Evolutionary conservation across 139 green algal species (phyloP).

Genomic region (Chlorella ohadii): DNA sequence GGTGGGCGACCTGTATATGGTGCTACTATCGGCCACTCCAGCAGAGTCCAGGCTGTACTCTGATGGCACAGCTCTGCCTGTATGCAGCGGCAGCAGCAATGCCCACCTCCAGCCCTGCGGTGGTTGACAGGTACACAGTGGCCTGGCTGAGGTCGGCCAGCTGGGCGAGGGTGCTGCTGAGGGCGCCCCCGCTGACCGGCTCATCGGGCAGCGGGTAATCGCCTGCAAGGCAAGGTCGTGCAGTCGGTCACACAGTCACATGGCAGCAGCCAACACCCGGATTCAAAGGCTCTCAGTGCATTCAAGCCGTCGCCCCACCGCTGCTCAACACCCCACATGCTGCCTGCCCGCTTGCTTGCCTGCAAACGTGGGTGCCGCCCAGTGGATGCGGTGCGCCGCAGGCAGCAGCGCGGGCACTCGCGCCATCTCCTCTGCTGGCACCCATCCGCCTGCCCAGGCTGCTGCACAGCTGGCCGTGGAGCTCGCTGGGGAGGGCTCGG

Average conservation of each 20-base stretch:
- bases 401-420: slow-evolving; percentile 39
- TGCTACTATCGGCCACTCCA: too few species aligned
- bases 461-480: slow-evolving; percentile 28
- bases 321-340: too few species aligned
- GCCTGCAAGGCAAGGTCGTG: background rate
- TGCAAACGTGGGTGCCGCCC: slow-evolving; percentile 33
- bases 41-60: too few species aligned
- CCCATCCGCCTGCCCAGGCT: background rate
- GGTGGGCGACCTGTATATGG: too few species aligned
- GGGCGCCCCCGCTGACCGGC: too few species aligned
- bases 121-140: slow-evolving; percentile 13
- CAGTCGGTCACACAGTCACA: too few species aligned
- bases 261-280: too few species aligned
- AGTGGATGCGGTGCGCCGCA: background rate
- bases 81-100: background rate
- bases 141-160: slow-evolving; percentile 32
- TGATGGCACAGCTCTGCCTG: too few species aligned
- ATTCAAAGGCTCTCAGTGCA: too few species aligned
- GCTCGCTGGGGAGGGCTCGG: background rate
- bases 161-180: slow-evolving; percentile 45
- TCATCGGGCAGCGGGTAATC: slow-evolving; percentile 24
- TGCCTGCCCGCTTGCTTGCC: too few species aligned
- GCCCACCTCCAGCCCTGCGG: background rate
- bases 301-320: too few species aligned
- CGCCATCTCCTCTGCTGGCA: slow-evolving; percentile 38